Conservation (phyloP, 768 basidiomycete genomes). For the Rhodosporidiobolus sp. region DNA sequence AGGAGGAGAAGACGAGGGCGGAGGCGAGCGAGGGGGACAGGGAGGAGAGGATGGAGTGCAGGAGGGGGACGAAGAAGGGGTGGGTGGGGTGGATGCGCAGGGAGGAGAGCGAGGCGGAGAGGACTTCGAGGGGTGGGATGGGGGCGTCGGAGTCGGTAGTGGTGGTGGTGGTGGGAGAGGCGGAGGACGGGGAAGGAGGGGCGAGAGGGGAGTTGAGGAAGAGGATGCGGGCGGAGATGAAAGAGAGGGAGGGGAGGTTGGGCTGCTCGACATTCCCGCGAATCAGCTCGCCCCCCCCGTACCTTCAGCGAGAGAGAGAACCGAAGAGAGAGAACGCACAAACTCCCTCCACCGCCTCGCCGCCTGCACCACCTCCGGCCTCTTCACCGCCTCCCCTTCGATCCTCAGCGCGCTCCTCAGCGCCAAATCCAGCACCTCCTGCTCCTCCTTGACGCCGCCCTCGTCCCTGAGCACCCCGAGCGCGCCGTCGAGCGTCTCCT, state of each 20-base stretch:
- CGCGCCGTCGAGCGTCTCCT: background rate
- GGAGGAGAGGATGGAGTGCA: background rate
- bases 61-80: background rate
- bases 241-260: constrained; percentile 13
- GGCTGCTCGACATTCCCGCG: background rate
- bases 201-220: background rate
- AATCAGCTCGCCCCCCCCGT: no score
- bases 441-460: background rate
- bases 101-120: constrained; percentile 8
- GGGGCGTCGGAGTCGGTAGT: background rate
- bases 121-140: background rate
- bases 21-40: background rate
- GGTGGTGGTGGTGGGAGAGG: background rate
- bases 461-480: background rate
- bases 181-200: background rate
- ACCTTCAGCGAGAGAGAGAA: no score
- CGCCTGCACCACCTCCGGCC: background rate
- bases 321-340: background rate
- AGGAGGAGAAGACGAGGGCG: background rate
- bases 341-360: constrained; percentile 6
- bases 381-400: background rate
- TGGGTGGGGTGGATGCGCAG: constrained; percentile 5
- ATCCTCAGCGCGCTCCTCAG: background rate
- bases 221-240: constrained; percentile 15
- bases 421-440: constrained; percentile 4